Base-by-base conservation (phyloP, 2,329 filamentous ascomycete genomes). In the Setomelanomma holmii region DNA sequence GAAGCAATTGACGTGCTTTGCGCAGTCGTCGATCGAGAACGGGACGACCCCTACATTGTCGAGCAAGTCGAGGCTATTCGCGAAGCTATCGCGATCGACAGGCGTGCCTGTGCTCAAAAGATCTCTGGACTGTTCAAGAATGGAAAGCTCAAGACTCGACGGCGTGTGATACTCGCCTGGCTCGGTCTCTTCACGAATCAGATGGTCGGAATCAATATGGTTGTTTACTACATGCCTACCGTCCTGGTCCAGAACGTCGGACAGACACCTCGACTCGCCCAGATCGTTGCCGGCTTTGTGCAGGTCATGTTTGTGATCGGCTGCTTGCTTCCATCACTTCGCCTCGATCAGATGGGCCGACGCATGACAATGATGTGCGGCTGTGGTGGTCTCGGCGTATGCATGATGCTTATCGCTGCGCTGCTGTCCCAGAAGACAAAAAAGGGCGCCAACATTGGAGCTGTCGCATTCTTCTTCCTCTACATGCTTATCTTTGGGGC, bases 361-460 rank as follows among this genome's bases (percentile, higher is more conserved):
- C 64, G 76, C n/a, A 75, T 72, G 30, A 72, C 76, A 0, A 79
- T 80, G 77, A 78, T 80, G 54, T 74, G 68, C 67, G 76, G 77
- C 2, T 73, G 65, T 0, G 58, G 67, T 1, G 74, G 71, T 2
- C 53, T 73, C 3, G 63, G 66, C 6, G 20, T 76, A 4, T 74
- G 58, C 44, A 78, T 77, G 75, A 62, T 77, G 42, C 64, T 78
- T 56, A 73, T 78, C 21, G 58, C 75, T 0, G 66, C 70, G 1
- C 60, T 76, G 0, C 61, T 76, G 5, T 41, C 39, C 14, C 39
- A 41, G 20, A 24, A 64, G 47, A 41, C 39, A 40, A 47, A 36
- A 36, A 66, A 53, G 33, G 33, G 12, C 33, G 39, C 39, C 39
- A 23, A 41, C 20, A 35, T 16, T 20, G 24, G 6, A n/a, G 20